A percentile compares a stretch with the other conserved stretches of the same genome.
Evolutionary conservation across 2,329 filamentous ascomycete species (phyloP).

Genomic region (Aspergillus ibericus): DNA sequence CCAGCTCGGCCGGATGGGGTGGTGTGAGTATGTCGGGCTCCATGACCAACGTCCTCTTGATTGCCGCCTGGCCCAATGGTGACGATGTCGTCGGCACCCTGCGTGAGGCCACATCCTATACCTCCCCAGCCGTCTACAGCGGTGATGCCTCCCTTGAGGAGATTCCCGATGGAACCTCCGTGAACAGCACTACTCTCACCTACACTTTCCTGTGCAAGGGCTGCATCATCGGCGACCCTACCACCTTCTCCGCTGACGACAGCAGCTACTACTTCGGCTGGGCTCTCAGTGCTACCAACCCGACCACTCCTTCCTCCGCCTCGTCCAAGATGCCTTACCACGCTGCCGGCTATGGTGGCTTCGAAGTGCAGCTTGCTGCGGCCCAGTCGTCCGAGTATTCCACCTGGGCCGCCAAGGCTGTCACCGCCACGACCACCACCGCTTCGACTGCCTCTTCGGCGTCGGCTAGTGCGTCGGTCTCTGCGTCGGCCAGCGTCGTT

Average conservation of each 20-base stretch:
- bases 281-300: constrained; percentile 17
- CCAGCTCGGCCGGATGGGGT: constrained; percentile 18
- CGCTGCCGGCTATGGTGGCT: constrained; percentile 17
- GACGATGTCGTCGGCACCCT: constrained; percentile 13
- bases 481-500: constrained; percentile 9
- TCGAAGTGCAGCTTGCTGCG: constrained; percentile 14
- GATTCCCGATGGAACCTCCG: constrained; percentile 16
- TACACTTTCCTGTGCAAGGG: constrained; percentile 21
- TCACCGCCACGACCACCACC: constrained; percentile 4
- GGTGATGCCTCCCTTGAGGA: constrained; percentile 14
- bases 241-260: constrained; percentile 14
- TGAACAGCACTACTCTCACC: constrained; percentile 20
- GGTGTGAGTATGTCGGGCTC: constrained; percentile 18
- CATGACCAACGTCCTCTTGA: constrained; percentile 17
- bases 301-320: constrained; percentile 13
- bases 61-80: constrained; percentile 19
- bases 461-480: constrained; percentile 4
- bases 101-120: constrained; percentile 14
- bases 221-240: constrained; percentile 16
- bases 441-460: constrained; percentile 8
- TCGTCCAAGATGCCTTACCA: constrained; percentile 17
- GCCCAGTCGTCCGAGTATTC: constrained; percentile 20
- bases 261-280: constrained; percentile 19
- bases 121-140: constrained; percentile 13
- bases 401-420: constrained; percentile 18